Evolutionary conservation across 2,329 filamentous ascomycete species (phyloP).

Genomic region (Phaeosphaeria sp.): DNA sequence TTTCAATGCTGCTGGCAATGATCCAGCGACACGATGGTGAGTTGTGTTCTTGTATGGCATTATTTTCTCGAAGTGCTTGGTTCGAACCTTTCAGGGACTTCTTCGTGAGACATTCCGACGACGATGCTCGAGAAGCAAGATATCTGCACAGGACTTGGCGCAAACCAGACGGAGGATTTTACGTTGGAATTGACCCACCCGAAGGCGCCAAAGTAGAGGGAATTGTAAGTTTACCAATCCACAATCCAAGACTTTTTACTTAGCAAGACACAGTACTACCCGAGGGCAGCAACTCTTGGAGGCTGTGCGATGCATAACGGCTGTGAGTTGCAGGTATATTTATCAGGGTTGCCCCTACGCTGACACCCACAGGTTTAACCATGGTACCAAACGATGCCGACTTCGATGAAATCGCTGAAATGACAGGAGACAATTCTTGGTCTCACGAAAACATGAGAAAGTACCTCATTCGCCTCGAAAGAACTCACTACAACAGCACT

Average conservation of each 20-base stretch:
- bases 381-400: constrained; percentile 65
- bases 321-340: constrained; percentile 37
- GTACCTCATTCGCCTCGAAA: constrained; percentile 53
- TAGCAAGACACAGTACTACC: constrained; percentile 53
- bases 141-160: constrained; percentile 65
- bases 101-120: constrained; percentile 65
- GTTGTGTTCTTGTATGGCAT: neutral
- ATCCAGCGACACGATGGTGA: constrained; percentile 57
- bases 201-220: constrained; percentile 58
- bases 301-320: constrained; percentile 68
- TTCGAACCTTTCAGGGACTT: constrained; percentile 56
- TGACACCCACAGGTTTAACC: constrained; percentile 28
- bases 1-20: constrained; percentile 62
- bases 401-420: constrained; percentile 62
- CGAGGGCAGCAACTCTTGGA: constrained; percentile 63
- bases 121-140: constrained; percentile 58
- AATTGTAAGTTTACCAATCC: constrained; percentile 45
- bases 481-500: constrained; percentile 33
- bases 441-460: constrained; percentile 62
- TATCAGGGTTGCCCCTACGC: neutral
- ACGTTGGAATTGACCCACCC: constrained; percentile 61
- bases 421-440: constrained; percentile 68
- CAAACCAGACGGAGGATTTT: constrained; percentile 58
- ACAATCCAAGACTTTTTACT: neutral
- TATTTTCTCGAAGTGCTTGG: neutral